Base-by-base conservation (phyloP, 1,284 basidiomycete genomes). In the Cryptococcus deneoformans region DNA sequence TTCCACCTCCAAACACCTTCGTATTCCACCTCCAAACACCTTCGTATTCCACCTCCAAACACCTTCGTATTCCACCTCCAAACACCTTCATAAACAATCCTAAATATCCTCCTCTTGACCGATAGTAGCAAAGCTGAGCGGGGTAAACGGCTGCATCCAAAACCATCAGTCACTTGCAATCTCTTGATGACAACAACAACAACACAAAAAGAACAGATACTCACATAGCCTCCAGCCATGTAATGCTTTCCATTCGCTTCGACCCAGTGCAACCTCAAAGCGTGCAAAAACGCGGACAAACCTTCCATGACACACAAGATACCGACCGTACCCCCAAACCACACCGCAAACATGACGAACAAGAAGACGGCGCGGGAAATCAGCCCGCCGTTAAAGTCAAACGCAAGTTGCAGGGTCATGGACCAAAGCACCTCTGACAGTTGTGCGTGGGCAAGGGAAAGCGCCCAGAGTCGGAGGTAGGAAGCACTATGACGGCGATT, bases 181-280 rank as follows among this genome's bases (percentile, higher is more conserved):
- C 8, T 3, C 39, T 34, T 11, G 50, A 9, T 6, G n/a, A 16
- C 8, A 5, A 16, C 48, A 46, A 46, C 29, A 43, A 39, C 45
- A 45, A 42, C 12, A n/a, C 16, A 40, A 12, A 52, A 20, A 35
- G 35, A 12, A n/a, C 51, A 65, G 58, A 29, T 29, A 29, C 29
- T 29, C 29, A 29, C 29, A 54, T 92, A 87, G 70, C 93, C 92
- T 59, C 85, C 88, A 42, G 91, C 93, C 79, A 89, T 86, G 79
- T 90, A 97, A 76, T 94, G 92, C 83, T 98, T 98, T 80, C 92
- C 92, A 80, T 94, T 94, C 51, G 88, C 89, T 79, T 98, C 94
- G 63, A 97, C 94, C 81, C 95, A 98, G 78, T 97, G 94, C 67
- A 99, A 83, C 77, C 96, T 88, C 62, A 99, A 83, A 7, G 95